phyloP scores from a whole-genome alignment of 345 rosid genomes.

The Acer yangbiense region DNA sequence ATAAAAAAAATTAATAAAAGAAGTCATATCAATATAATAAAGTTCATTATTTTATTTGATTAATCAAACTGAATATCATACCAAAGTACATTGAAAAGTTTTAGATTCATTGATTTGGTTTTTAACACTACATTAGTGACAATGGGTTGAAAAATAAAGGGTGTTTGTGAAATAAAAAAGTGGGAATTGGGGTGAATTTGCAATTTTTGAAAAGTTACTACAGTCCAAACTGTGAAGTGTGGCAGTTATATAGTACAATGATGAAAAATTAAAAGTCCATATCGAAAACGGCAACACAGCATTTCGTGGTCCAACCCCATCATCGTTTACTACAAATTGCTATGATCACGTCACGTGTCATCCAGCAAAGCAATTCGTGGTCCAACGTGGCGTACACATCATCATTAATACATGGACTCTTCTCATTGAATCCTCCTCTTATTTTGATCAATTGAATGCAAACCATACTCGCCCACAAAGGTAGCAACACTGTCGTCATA shows the following conservation, averaged over 20 bases:
- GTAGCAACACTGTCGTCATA: neutral
- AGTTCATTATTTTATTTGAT: too few relatives aligned
- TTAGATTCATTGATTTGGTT: too few relatives aligned
- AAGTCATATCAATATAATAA: too few relatives aligned
- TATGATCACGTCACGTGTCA: constrained; percentile 3
- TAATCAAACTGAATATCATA: too few relatives aligned
- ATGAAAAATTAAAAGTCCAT: neutral
- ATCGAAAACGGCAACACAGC: neutral
- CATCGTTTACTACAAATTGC: neutral
- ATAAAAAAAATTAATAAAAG: too few relatives aligned
- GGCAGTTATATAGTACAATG: neutral
- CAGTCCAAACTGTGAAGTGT: neutral
- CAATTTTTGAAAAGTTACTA: neutral
- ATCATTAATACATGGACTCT: neutral
- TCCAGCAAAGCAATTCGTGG: constrained; percentile 14
- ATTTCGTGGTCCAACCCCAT: neutral
- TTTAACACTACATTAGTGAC: too few relatives aligned
- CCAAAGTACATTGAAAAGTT: too few relatives aligned
- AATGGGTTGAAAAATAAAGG: neutral
- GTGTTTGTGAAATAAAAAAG: neutral
- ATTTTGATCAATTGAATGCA: neutral
- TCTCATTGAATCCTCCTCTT: neutral
- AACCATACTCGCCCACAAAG: neutral
- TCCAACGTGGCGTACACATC: constrained; percentile 20
- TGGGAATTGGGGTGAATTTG: neutral